These are phyloP conservation scores for Corchorus capsularis DNA, from an alignment of 345 rosid species.

Conservation along the genomic window DNA sequence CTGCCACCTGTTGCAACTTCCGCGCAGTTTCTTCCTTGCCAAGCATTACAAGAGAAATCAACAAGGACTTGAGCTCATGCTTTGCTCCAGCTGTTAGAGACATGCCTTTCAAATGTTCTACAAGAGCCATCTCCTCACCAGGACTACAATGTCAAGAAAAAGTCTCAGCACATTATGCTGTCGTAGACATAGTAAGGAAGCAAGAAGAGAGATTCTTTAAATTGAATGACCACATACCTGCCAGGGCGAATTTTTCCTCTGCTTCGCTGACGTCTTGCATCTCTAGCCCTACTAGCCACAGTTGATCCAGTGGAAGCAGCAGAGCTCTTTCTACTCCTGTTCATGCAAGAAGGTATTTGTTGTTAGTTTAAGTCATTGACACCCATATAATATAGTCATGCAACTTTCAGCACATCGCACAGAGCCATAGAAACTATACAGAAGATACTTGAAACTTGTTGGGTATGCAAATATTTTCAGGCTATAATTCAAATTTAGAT, in stretches of 20 bases:
- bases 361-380: neutral
- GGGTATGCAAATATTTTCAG: neutral
- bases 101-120: conserved; percentile 93
- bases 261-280: conserved; percentile 63
- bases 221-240: conserved; percentile 51
- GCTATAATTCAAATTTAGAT: neutral
- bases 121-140: conserved; percentile 93
- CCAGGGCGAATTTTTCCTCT: conserved; percentile 93
- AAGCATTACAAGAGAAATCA: conserved; percentile 72
- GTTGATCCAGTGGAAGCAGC: conserved; percentile 71
- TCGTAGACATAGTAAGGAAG: neutral
- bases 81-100: conserved; percentile 65
- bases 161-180: conserved; percentile 20
- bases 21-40: conserved; percentile 66
- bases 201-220: conserved; percentile 5
- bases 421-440: neutral
- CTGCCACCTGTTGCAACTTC: conserved; percentile 67
- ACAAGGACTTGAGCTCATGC: conserved; percentile 75
- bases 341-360: conserved; percentile 16
- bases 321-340: conserved; percentile 76
- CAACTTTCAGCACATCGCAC: neutral
- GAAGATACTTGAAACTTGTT: neutral
- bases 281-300: conserved; percentile 69
- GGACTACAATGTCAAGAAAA: conserved; percentile 51
- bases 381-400: neutral